Evolutionary conservation across 2,329 filamentous ascomycete species (phyloP), one percentile per base, ranked within the genome.

Genomic region (Phyllosticta paracitricarpa): DNA sequence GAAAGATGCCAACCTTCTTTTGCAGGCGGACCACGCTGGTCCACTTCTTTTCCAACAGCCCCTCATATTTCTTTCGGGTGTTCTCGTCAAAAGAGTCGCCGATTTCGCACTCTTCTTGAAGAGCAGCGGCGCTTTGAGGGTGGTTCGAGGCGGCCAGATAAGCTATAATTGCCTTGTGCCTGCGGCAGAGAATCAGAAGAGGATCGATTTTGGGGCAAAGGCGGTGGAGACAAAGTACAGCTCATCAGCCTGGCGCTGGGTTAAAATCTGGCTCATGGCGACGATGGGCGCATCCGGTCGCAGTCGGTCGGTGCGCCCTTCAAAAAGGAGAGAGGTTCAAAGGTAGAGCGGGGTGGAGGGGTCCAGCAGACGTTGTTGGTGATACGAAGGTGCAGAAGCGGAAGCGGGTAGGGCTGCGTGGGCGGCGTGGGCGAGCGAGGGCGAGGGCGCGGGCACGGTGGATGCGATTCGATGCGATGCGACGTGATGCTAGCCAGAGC

Each of bases 11-110:
- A 76, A 89, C 90, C 89, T 96, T 97, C 77, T 96, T 97, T 77
- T 97, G 93, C 74, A 97, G 76, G 64, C 93, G 84, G 69, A 97
- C 91, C 28, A 97, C 89, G 69, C 91, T 94, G 22, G 93, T 97
- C 93, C 93, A 97, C 80, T 97, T 97, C 83, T 96, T 97, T 81
- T 97, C 93, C 66, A 97, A 77, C 28, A 97, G 77, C 1, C 89
- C 89, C 76, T 96, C 91, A 77, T 97, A 97, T 77, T 96, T 96
- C 79, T 96, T 96, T 58, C 87, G 83, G 22, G 90, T 96, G 19
- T 84, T 82, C 64, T 89, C 81, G 72, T 96, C 91, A 69, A 95
- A 92, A 56, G 78, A 80, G 66, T 89, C 84, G 58, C 85, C 82
- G 4, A 96, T 82, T 61, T 82, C 81, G n/a, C 89, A 77, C 74